Evolutionary conservation across 805 yeast species (phyloP).

Genomic region (Kazachstania bromeliacearum): DNA sequence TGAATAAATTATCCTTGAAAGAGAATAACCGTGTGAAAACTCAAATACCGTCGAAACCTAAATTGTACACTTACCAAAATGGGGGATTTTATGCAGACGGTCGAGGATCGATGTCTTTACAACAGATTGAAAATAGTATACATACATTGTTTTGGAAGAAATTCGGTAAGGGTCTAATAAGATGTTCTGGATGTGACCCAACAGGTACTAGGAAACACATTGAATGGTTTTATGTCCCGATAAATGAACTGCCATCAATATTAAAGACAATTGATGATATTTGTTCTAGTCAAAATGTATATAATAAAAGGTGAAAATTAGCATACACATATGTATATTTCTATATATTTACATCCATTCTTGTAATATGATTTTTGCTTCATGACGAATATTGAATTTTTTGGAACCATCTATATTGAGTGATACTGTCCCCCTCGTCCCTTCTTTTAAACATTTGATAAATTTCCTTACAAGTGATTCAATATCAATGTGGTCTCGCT

Average conservation of each 20-base stretch:
- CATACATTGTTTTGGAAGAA: conserved; percentile 24
- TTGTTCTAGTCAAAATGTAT: conserved; percentile 8
- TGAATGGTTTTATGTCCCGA: conserved; percentile 25
- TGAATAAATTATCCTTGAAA: neutral
- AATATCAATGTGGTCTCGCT: conserved; percentile 1
- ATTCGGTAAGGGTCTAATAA: conserved; percentile 23
- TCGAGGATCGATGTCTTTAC: conserved; percentile 9
- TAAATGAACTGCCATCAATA: conserved; percentile 15
- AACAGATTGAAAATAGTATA: conserved; percentile 15
- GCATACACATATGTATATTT: neutral
- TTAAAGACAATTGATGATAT: conserved; percentile 14
- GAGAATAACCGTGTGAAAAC: neutral
- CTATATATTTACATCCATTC: conserved; percentile 3
- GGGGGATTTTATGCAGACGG: conserved; percentile 21
- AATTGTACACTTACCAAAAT: conserved; percentile 12
- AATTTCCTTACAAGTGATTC: conserved; percentile 4
- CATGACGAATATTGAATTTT: conserved; percentile 3
- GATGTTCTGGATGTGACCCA: conserved; percentile 24
- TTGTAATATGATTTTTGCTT: neutral
- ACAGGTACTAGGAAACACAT: conserved; percentile 16
- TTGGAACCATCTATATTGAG: neutral
- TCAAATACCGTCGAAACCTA: neutral
- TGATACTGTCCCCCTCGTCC: conserved; percentile 8
- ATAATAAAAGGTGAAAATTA: neutral
- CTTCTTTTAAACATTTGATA: conserved; percentile 9